Conservation (phyloP, 2,329 filamentous ascomycete genomes). For the Ophiostoma angusticollis region DNA sequence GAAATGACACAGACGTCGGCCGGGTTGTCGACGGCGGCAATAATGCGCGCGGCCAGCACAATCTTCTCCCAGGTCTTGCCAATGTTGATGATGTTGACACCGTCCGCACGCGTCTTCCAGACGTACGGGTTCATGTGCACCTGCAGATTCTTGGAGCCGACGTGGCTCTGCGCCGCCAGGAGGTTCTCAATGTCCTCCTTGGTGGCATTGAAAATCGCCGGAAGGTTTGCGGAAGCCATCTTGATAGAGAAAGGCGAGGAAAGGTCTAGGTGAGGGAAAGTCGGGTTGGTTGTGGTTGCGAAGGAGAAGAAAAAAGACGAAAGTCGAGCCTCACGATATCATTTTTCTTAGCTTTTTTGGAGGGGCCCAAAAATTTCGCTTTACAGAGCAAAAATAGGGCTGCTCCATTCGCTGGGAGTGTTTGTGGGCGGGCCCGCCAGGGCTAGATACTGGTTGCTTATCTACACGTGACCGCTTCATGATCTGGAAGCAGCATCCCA, state of each 20-base stretch:
- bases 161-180: conserved; percentile 89
- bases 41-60: conserved; percentile 95
- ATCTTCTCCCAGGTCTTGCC: conserved; percentile 99
- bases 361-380: conserved; percentile 11
- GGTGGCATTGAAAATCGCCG: conserved; percentile 91
- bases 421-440: conserved; percentile 11
- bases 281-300: conserved; percentile 14
- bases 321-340: conserved; percentile 6
- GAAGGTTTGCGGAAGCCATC: conserved; percentile 93
- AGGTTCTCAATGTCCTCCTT: conserved; percentile 99
- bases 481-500: too few relatives aligned
- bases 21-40: conserved; percentile 98
- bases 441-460: background rate
- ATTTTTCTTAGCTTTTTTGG: conserved; percentile 9
- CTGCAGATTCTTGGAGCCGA: conserved; percentile 98
- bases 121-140: conserved; percentile 89
- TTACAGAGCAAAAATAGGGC: conserved; percentile 5
- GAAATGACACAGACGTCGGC: conserved; percentile 99
- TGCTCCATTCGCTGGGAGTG: conserved; percentile 9
- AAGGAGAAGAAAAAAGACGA: background rate
- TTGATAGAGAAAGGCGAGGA: conserved; percentile 36
- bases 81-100: conserved; percentile 98
- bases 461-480: too few relatives aligned
- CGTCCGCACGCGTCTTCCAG: conserved; percentile 98
- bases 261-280: conserved; percentile 14